These are phyloP conservation scores for Talaromyces trachyspermus DNA, from an alignment of 495 filamentous ascomycete species.

Conservation along the genomic window DNA sequence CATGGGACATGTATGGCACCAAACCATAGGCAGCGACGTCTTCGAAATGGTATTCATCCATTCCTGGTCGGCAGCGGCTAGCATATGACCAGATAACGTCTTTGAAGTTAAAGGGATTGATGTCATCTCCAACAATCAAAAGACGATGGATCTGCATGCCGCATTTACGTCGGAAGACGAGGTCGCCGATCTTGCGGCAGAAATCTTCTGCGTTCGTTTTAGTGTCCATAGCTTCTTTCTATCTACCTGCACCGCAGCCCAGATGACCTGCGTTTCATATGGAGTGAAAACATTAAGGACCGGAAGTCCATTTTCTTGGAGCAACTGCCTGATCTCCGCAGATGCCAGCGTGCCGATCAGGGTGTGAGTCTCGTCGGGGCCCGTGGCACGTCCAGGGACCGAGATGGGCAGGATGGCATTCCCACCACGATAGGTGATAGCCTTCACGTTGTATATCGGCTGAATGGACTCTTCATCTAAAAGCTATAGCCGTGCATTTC, in stretches of 20 bases:
- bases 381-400: constrained; percentile 21
- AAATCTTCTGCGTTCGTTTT: constrained; percentile 25
- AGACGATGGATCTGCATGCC: constrained; percentile 32
- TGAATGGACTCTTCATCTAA: constrained; percentile 19
- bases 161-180: constrained; percentile 31
- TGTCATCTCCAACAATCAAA: constrained; percentile 31
- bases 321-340: constrained; percentile 30
- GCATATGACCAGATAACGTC: constrained; percentile 39
- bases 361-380: too few species aligned
- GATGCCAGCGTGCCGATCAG: too few species aligned
- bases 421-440: constrained; percentile 35
- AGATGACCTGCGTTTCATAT: constrained; percentile 34
- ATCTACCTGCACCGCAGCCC: constrained; percentile 32
- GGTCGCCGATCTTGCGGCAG: constrained; percentile 22
- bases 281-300: constrained; percentile 30
- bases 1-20: constrained; percentile 33
- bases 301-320: constrained; percentile 25
- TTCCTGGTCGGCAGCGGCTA: constrained; percentile 29
- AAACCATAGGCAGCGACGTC: constrained; percentile 32
- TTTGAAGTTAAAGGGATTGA: constrained; percentile 28
- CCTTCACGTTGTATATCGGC: constrained; percentile 29
- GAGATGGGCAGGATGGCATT: constrained; percentile 32
- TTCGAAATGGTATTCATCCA: constrained; percentile 31
- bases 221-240: constrained; percentile 21
- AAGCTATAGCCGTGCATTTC: constrained; percentile 35